Evolutionary conservation across 768 basidiomycete species (phyloP), one percentile per base, ranked within the genome.

Genomic region (Macrocybe gigantea): DNA sequence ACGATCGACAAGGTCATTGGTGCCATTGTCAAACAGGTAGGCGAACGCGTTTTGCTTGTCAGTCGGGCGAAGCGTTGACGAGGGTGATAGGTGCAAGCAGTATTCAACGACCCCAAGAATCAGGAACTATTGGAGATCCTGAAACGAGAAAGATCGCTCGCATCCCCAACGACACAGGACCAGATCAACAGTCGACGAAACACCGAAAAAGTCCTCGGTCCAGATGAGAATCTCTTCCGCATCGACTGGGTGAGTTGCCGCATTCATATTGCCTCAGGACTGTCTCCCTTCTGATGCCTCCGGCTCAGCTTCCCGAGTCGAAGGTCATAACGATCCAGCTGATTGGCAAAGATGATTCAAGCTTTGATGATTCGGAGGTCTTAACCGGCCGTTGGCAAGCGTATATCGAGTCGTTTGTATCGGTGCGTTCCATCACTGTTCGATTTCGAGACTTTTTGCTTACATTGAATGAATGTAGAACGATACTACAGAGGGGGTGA

Each of bases 1-100:
- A 97, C 95, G 0, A 72, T 96, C 22, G 95, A 99, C 68, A 93
- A 96, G 64, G 73, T 97, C 33, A 77, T 97, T 38, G 88, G 87
- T 1, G 74, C 82, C 1, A 76, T 97, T 51, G 83, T 99, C 65
- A 97, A 96, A 61, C 92, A 94, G 69, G 90, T 88, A 36, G 47
- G 72, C 57, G 22, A 4, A 22, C 22, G 22, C 22, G 22, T 32
- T 22, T 11, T 13, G 33, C 44, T 8, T 22, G 38, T 15, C 8
- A 33, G 15, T 44, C 22, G 12, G 15, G 38, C 22, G 7, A 9
- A 10, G 11, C 10, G 14, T 55, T 22, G 22, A 22, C 22, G 22
- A 22, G 4, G 1, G 22, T 22, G 22, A 22, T 45, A 84, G 79
- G 78, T 81, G 7, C 88, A 90, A 59, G 62, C 74, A n/a, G 68